phyloP scores from a whole-genome alignment of 1,139 yeast genomes.

The Candida buenavistaensis region DNA sequence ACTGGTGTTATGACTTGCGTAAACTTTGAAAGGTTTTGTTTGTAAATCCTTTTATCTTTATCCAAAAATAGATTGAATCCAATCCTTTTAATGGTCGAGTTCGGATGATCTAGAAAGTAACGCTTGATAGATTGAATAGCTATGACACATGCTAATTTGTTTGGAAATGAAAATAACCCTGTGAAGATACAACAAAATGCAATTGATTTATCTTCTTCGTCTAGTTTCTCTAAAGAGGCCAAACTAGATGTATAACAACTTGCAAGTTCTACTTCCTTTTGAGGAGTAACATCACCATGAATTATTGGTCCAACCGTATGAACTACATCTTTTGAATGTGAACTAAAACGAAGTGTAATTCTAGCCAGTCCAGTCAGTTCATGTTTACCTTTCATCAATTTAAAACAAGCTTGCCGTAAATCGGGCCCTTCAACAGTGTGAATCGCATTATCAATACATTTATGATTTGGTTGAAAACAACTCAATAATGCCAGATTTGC shows the following conservation, averaged over 20 bases:
- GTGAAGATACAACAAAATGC: constrained; percentile 13
- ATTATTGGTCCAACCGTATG: constrained; percentile 12
- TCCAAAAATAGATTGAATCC: constrained; percentile 11
- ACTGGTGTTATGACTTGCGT: not conserved
- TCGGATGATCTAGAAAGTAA: constrained; percentile 4
- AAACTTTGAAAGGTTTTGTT: not conserved
- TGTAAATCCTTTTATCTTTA: constrained; percentile 7
- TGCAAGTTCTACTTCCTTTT: constrained; percentile 4
- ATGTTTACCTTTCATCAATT: constrained; percentile 7
- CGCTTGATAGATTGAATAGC: constrained; percentile 6
- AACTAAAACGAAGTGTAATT: constrained; percentile 9
- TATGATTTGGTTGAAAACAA: constrained; percentile 12
- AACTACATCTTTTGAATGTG: constrained; percentile 8
- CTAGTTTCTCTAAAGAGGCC: constrained; percentile 5
- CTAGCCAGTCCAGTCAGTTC: constrained; percentile 8
- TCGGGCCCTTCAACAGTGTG: constrained; percentile 12
- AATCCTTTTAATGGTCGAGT: constrained; percentile 7
- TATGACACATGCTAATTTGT: constrained; percentile 7
- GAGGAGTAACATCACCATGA: not conserved
- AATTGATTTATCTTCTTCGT: constrained; percentile 6
- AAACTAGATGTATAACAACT: constrained; percentile 9
- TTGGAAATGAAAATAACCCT: constrained; percentile 11
- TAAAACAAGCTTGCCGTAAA: constrained; percentile 9
- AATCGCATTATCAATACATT: constrained; percentile 12
- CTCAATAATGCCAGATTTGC: constrained; percentile 11